These are phyloP conservation scores for Trichoderma citrinoviride DNA, from an alignment of 2,329 filamentous ascomycete genomes.

Conservation along the genomic window DNA sequence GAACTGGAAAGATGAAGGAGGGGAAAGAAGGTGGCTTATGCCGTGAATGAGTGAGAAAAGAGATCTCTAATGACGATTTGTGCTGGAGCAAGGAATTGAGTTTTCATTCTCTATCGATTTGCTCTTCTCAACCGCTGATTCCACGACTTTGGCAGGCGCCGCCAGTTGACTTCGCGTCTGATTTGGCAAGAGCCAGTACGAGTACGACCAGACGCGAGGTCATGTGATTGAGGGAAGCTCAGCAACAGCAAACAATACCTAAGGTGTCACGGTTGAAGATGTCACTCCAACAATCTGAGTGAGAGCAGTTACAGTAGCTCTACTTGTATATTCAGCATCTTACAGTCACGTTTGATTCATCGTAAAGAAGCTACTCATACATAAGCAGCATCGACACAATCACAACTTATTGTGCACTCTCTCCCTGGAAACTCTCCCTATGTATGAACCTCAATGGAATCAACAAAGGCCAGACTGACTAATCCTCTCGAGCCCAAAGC, in stretches of 20 bases:
- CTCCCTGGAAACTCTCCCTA: no score
- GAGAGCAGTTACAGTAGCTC: no score
- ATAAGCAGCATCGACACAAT: no score
- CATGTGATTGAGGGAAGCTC: neutral
- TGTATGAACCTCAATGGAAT: no score
- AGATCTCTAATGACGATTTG: neutral
- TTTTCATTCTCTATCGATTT: neutral
- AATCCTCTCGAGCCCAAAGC: neutral
- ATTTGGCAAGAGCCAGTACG: neutral
- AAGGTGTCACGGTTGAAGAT: no score
- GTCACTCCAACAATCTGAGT: neutral
- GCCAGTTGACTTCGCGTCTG: neutral
- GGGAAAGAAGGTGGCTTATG: neutral
- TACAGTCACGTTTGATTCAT: no score
- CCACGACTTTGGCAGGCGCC: neutral
- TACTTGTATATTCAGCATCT: no score
- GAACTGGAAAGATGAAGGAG: neutral
- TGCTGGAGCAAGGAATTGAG: neutral
- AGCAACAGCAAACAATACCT: neutral
- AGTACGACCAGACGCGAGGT: slow-evolving; percentile 6
- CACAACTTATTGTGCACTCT: no score
- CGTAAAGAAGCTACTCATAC: no score
- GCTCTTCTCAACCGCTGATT: neutral
- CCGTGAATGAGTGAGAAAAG: neutral
- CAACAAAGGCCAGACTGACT: neutral